Percentiles rank a stretch among this genome's conserved stretches.
These are phyloP conservation scores for Saccharomyces hybrid DNA, from an alignment of 1,139 yeast species.

Conservation along the genomic window DNA sequence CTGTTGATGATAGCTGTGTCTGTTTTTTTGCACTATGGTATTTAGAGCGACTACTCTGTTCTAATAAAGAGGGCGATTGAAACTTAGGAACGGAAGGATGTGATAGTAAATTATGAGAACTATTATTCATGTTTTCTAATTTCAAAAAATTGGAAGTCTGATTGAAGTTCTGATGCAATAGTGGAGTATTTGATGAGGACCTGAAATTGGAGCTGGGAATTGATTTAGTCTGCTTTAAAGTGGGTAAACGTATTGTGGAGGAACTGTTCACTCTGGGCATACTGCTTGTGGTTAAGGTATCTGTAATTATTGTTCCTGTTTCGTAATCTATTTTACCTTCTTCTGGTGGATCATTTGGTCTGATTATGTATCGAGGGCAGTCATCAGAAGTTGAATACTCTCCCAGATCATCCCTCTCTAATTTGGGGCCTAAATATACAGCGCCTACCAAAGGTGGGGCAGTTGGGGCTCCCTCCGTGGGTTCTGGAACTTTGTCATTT, in stretches of 20 bases:
- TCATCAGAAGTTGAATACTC: conserved; percentile 57
- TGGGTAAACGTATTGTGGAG: conserved; percentile 18
- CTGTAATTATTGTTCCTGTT: conserved; percentile 27
- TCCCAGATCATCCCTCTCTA: conserved; percentile 71
- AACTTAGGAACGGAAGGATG: background rate
- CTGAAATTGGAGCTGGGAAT: conserved; percentile 5
- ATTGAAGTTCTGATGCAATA: conserved; percentile 5
- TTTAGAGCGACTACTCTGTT: background rate
- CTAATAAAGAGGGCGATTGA: background rate
- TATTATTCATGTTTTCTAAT: background rate
- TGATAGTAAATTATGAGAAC: background rate
- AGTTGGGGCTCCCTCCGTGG: conserved; percentile 64
- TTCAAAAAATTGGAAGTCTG: conserved; percentile 1
- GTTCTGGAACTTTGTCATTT: conserved; percentile 72
- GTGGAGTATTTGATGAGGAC: conserved; percentile 4
- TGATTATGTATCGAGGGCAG: conserved; percentile 52
- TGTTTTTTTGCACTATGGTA: conserved; percentile 12
- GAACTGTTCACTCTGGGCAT: conserved; percentile 17
- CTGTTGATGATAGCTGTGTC: conserved; percentile 18
- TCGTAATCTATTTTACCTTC: conserved; percentile 31
- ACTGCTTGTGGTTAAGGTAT: conserved; percentile 16
- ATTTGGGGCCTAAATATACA: conserved; percentile 70
- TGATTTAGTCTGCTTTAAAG: conserved; percentile 14
- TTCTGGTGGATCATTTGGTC: conserved; percentile 36
- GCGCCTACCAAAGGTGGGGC: conserved; percentile 93